Base-by-base conservation (phyloP, 2,329 filamentous ascomycete species). In the Aspergillus luchuensis region DNA sequence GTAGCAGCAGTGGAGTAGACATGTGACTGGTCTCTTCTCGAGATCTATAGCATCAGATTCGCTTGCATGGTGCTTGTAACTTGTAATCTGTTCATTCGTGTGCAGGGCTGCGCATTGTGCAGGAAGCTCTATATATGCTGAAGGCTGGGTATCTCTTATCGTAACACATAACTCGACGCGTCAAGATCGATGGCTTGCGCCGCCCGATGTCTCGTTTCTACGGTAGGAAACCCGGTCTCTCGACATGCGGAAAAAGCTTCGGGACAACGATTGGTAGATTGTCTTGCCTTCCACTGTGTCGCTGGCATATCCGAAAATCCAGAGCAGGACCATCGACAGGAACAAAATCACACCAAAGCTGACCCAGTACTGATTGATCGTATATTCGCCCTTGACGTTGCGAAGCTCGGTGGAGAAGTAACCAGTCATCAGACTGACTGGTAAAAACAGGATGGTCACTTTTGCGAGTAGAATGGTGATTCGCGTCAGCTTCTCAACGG, bases 401-500 rank as follows among this genome's bases (percentile, higher is more conserved):
- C 79, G 75, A 53, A 91, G 84, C 71, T 90, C 84, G 1, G 88
- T 83, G 5, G 86, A 88, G 72, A 91, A 92, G 74, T 91, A 92
- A 33, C 81, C 86, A 3, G 89, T 91, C 85, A 92, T 87, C 52
- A 92, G 82, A 66, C 84, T 89, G 62, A 92, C 88, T 0, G 90
- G 90, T 58, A 92, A 81, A 76, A 92, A 92, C 55, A 92, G 80
- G 43, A 92, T 89, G 11, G 87, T 90, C 5, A 89, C 85, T 72
- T 92, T 92, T 50, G 89, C 89, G 10, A 92, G 80, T 5, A 92
- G 78, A 4, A 91, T 86, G 3, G 89, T 90, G 64, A 89, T 87
- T 59, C 89, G 81, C 0, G 89, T 91, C 19, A 92, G 81, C 19
- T 87, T 84, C 61, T 91, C 89, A 10, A 91, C 89, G 4, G 87